Base-by-base conservation (phyloP, 1,284 basidiomycete species). In the Ceratobasidium sp. region DNA sequence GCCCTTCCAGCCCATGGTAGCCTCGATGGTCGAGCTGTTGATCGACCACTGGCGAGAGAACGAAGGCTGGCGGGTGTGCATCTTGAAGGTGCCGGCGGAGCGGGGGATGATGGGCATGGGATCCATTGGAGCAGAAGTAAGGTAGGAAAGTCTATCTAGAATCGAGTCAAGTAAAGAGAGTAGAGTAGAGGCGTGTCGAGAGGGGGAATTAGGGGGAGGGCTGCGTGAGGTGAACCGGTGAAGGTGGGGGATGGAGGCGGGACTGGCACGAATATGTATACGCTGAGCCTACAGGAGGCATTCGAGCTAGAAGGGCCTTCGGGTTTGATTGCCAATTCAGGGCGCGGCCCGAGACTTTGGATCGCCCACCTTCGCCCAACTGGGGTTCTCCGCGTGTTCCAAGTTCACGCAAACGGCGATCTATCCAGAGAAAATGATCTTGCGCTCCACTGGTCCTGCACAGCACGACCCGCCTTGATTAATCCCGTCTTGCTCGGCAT, bases 11-110 rank as follows among this genome's bases (percentile, higher is more conserved):
- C 67, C 53, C 23, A 71, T 56, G 37, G 69, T 31, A 3, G 69
- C 39, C 56, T 73, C 69, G 33, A 73, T 45, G 3, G 69, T 58
- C 28, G 69, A 73, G 69, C 69, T 51, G 56, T 61, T 73, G 56
- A 73, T 73, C n/a, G 69, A 73, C 69, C 69, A 73, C 45, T 73
- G 69, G 8, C 69, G 69, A 28, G 69, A 73, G 58, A 73, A 73
- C 37, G 69, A 73, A 23, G 69, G 69, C 56, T 73, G 69, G 69
- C 58, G 69, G 31, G 69, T 73, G 56, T 73, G 69, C 69, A 73
- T 73, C 56, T 51, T 61, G 69, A 73, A 73, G 56, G 20, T 69
- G 53, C 47, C 37, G 37, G 69, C 53, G 54, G 35, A 10, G n/a
- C 51, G 33, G 28, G 53, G 28, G 54, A 15, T 4, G 58, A 73